Evolutionary conservation across 129 eudicot genomes (phyloP).

Genomic region (Flaveria linearis): DNA sequence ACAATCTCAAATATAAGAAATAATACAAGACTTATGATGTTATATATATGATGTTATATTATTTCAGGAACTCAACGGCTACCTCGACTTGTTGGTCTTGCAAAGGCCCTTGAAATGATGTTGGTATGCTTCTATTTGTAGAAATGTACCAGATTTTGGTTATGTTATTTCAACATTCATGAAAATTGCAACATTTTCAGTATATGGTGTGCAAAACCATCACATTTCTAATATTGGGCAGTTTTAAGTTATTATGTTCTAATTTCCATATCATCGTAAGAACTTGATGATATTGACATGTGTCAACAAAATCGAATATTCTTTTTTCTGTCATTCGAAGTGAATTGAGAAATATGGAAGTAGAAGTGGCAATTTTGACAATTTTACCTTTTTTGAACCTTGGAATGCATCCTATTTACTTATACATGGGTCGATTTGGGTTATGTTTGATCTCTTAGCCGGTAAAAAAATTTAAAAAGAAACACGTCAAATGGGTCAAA

Average conservation of each 20-base stretch:
- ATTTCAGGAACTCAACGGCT: conserved; percentile 93
- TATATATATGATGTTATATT: conserved; percentile 11
- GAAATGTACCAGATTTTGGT: neutral
- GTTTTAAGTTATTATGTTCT: neutral
- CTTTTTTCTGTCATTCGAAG: neutral
- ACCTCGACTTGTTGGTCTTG: conserved; percentile 94
- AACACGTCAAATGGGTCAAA: neutral
- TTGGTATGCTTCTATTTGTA: conserved; percentile 51
- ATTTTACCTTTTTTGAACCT: neutral
- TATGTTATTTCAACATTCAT: neutral
- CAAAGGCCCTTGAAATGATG: conserved; percentile 98
- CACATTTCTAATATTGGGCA: neutral
- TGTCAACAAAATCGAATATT: neutral
- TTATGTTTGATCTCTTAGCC: neutral
- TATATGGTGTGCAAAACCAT: neutral
- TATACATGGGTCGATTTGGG: neutral
- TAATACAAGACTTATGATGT: conserved; percentile 5
- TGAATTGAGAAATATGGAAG: conserved; percentile 10
- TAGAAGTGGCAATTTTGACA: neutral
- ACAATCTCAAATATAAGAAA: neutral
- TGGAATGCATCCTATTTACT: neutral
- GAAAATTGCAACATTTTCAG: conserved; percentile 5
- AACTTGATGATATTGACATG: conserved; percentile 9
- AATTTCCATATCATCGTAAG: neutral
- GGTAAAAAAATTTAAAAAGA: neutral